Evolutionary conservation across 805 yeast genomes (phyloP), one percentile per base, ranked within the genome.

Genomic region (Jamesozyma hellenica): DNA sequence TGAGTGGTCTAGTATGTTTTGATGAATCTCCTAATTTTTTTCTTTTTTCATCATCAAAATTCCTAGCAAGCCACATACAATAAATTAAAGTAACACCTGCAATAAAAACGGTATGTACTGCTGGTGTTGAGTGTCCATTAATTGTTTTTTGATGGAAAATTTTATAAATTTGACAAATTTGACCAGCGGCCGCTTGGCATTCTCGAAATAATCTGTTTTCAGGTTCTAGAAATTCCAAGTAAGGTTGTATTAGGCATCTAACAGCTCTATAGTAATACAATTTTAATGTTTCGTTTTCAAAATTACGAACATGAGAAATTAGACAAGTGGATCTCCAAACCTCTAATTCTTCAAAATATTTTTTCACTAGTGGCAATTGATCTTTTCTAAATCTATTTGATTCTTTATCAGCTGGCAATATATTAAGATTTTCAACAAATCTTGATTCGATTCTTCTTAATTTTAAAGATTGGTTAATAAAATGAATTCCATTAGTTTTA

Each of bases 131-230:
- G 50, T 75, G 81, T 1, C 84, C 83, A 41, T 64, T 63, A 2
- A 71, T 74, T 0, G 82, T 75, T 48, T 71, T 74, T 48, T 75
- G 77, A 53, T 76, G 81, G 51, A 75, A 77, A 9, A 71, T 75
- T 47, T 76, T 74, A 52, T 75, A 74, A 15, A 77, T 60, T 48
- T 74, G 80, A 52, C 83, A 77, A 33, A 78, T 73, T 51, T 75
- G 80, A 31, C 83, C 84, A 2, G 83, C 82, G 26, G 81, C 82
- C 1, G 79, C 79, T 50, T 77, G 82, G 53, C 84, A 78, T 55
- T 77, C 82, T 39, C 70, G 66, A 51, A 78, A 77, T 18, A 78
- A 56, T 36, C 72, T 64, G 51, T 75, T 79, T 48, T 71, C 74
- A 11, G 83, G 82, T 38, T 72, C 75, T 48, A 78, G 55, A n/a